Base-by-base conservation (phyloP, 179 eudicot species). In the Vitellaria paradoxa region DNA sequence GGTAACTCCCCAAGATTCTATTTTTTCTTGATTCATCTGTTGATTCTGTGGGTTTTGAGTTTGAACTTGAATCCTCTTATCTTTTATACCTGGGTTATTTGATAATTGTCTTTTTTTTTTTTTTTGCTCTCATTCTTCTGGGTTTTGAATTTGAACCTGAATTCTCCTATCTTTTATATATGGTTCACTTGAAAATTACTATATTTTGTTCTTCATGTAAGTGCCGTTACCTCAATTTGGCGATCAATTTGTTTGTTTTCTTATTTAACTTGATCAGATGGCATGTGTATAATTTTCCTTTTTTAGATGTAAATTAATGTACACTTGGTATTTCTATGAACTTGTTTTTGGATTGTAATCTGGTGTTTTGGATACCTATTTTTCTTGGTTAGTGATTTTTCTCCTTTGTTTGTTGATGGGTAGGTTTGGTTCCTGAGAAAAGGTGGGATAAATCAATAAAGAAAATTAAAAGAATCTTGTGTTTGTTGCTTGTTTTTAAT, bases 1-100 rank as follows among this genome's bases (percentile, higher is more conserved):
- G 75, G 75, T 72, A 72, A 20, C 24, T 42, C 11, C 50, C 60
- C 8, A 56, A 72, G 75, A 56, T 72, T 55, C 49, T 18, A 50
- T 23, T 17, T 46, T 52, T 70, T 70, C 3, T 10, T 70, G 3
- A 49, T 6, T 47, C 37, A 20, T 68, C 64, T 55, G 12, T 72
- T 37, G 49, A 37, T 55, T 72, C 24, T 72, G 26, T 30, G 64
- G 75, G 65, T 24, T 72, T 37, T 55, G 64, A 20, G n/a, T 55
- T 24, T 70, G 21, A 56, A 37, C 47, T 72, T 21, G 7, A 55
- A 7, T 37, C 65, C 45, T 9, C 59, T 72, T 17, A 13, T 30
- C 50, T 37, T 56, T 17, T 37, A 13, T 10, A 3, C 11, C 10
- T 10, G 10, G 45, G 26, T 49, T 4, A 10, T 8, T 30, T 2